A percentile compares a stretch with the other conserved stretches of the same genome.
Conservation (phyloP, 192 early-diverging fungal species). For the Ambispora gerdemannii region DNA sequence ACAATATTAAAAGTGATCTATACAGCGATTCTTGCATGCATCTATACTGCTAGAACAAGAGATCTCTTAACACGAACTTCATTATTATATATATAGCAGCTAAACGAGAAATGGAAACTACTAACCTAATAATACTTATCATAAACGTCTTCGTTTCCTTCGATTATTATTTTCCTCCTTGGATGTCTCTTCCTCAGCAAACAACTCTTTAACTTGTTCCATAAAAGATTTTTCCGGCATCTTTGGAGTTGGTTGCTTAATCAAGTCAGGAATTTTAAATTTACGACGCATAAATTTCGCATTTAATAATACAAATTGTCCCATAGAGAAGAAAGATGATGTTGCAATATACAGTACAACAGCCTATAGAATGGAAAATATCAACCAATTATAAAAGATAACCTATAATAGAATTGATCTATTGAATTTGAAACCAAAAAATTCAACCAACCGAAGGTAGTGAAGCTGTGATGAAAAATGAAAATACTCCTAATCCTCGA, state of each 20-base stretch:
- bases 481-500: background rate
- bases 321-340: background rate
- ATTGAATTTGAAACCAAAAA: background rate
- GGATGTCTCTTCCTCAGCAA: background rate
- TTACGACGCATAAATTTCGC: background rate
- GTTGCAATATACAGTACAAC: background rate
- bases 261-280: background rate
- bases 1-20: no score
- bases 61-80: no score
- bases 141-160: background rate
- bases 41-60: no score
- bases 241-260: no score
- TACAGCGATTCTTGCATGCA: no score
- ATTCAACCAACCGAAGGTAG: constrained; percentile 11
- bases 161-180: background rate
- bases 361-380: background rate
- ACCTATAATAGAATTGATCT: background rate
- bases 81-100: no score
- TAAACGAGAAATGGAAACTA: no score
- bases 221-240: background rate
- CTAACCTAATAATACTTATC: no score
- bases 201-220: background rate
- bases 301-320: background rate
- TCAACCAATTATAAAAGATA: background rate
- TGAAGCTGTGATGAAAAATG: background rate